Evolutionary conservation across 768 basidiomycete species (phyloP).

Genomic region (Atractiella rhizophila): DNA sequence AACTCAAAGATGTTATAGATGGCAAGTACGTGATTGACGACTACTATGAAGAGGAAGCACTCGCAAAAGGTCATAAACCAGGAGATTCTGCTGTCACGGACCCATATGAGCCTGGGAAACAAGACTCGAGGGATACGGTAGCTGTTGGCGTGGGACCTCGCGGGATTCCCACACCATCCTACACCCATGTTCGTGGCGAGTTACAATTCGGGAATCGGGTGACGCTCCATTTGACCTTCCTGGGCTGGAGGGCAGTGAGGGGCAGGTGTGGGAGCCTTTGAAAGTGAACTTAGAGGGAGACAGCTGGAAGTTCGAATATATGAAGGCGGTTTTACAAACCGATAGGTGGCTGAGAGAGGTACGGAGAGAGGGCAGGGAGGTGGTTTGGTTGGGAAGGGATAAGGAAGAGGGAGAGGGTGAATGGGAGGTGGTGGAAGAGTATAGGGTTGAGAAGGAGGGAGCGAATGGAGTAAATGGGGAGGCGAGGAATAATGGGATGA

Average conservation of each 20-base stretch:
- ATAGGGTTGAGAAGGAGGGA: constrained; percentile 18
- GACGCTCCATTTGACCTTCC: constrained; percentile 52
- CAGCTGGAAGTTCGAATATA: constrained; percentile 76
- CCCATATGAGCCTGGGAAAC: constrained; percentile 35
- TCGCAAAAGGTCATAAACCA: constrained; percentile 53
- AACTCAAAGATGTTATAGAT: constrained; percentile 27
- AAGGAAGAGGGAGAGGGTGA: constrained; percentile 13
- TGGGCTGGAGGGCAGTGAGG: constrained; percentile 69
- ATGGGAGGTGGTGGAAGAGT: constrained; percentile 17
- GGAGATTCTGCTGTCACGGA: constrained; percentile 64
- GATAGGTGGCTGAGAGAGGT: constrained; percentile 26
- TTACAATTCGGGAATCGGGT: constrained; percentile 22
- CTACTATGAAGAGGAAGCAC: constrained; percentile 71
- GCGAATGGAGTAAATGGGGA: constrained; percentile 12
- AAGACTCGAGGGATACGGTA: constrained; percentile 13
- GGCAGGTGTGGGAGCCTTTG: constrained; percentile 55
- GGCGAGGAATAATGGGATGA: neutral
- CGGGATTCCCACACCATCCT: constrained; percentile 17
- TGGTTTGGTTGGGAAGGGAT: constrained; percentile 7
- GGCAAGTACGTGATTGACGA: constrained; percentile 84
- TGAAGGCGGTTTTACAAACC: constrained; percentile 37
- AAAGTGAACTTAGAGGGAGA: constrained; percentile 62
- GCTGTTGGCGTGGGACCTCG: constrained; percentile 25
- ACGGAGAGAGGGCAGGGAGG: constrained; percentile 18
- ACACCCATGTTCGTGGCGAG: constrained; percentile 7